Base-by-base conservation (phyloP, 768 basidiomycete genomes). In the Amanita pseudoporphyria region DNA sequence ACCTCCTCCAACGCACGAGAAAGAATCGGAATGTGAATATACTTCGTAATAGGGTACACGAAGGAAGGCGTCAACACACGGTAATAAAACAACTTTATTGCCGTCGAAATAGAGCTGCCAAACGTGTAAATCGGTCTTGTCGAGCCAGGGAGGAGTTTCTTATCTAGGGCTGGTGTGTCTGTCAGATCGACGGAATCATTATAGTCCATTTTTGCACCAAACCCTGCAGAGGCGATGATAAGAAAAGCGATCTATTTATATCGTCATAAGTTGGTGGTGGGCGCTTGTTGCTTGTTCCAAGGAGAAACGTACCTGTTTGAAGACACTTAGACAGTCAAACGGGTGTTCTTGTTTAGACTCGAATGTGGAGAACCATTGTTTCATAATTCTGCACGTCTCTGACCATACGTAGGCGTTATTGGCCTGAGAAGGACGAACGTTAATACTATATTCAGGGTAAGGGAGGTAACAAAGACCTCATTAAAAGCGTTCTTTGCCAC, bases 351-450 rank as follows among this genome's bases (percentile, higher is more conserved):
- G 22, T 9, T 47, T 22, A 7, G 33, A 24, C 3, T 71, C 69
- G 6, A 76, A 56, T 16, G 67, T 58, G 12, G 60, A 56, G 40
- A 73, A 68, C 73, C 72, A 74, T 53, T 74, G 69, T 21, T 68
- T 55, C 6, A 67, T 51, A 1, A 72, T 58, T 28, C 65, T 66
- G 7, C 67, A 61, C 0, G 70, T 64, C 54, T 77, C 73, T 13
- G 60, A 57, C 76, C 76, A 77, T 4, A 73, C 74, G n/a, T 76
- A 61, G 5, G 71, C 67, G 48, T 70, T 64, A 31, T 76, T 73
- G 9, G 67, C 64, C 74, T 76, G 14, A 13, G 21, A 7, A n/a
- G 13, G n/a, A 21, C 30, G 13, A 28, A 13, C 19, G 3, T 41
- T n/a, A 26, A 26, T 14, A n/a, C n/a, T n/a, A n/a, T n/a, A n/a